phyloP scores from a whole-genome alignment of 2,329 filamentous ascomycete species.

The Nemania diffusa region DNA sequence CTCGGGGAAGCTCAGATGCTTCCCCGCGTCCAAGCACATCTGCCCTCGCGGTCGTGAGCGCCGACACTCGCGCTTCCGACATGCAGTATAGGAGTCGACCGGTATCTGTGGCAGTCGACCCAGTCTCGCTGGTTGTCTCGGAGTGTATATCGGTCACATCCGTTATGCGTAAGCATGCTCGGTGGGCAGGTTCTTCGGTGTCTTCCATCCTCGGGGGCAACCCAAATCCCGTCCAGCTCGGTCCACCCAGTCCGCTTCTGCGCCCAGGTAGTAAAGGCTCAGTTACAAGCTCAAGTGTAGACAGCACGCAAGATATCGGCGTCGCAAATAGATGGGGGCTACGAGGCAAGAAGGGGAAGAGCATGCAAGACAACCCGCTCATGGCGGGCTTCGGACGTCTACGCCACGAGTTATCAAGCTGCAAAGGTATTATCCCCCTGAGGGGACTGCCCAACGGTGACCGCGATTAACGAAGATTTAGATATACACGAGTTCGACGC shows the following conservation, averaged over 20 bases:
- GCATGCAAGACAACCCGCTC: slow-evolving; percentile 95
- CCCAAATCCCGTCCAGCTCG: slow-evolving; percentile 67
- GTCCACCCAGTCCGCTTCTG: slow-evolving; percentile 57
- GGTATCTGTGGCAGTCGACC: slow-evolving; percentile 86
- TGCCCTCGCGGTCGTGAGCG: slow-evolving; percentile 33
- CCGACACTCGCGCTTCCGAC: slow-evolving; percentile 49
- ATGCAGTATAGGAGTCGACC: slow-evolving; percentile 70
- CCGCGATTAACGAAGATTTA: slow-evolving; percentile 51
- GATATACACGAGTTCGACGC: slow-evolving; percentile 92
- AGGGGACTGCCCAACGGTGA: background rate
- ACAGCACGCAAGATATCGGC: slow-evolving; percentile 63
- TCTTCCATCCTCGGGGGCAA: slow-evolving; percentile 91
- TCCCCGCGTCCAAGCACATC: slow-evolving; percentile 43
- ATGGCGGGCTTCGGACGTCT: slow-evolving; percentile 94
- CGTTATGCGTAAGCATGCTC: slow-evolving; percentile 96
- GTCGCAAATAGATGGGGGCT: slow-evolving; percentile 90
- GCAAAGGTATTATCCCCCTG: slow-evolving; percentile 70
- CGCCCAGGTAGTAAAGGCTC: slow-evolving; percentile 57
- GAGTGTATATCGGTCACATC: slow-evolving; percentile 99
- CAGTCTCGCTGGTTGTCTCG: slow-evolving; percentile 92
- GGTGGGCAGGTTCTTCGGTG: slow-evolving; percentile 95
- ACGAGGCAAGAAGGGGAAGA: slow-evolving; percentile 94
- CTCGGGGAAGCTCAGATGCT: slow-evolving; percentile 42
- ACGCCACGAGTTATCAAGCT: slow-evolving; percentile 84
- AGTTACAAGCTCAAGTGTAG: slow-evolving; percentile 50